Conservation (phyloP, 768 basidiomycete genomes). For the Russula sp. region DNA sequence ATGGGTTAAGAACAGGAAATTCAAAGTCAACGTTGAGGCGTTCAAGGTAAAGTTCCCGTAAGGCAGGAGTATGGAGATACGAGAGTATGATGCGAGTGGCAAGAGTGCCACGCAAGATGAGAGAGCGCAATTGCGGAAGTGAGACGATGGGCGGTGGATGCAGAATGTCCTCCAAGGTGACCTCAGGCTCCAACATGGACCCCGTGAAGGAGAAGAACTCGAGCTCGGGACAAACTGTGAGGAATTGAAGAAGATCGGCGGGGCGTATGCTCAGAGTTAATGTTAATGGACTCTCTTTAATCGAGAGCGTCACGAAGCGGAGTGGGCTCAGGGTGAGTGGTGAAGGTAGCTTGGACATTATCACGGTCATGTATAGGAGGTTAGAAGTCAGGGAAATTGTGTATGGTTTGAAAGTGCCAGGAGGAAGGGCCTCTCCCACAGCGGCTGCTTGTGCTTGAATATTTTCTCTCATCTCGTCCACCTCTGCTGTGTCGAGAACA, state of each 20-base stretch:
- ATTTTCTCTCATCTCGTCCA: slow-evolving; percentile 21
- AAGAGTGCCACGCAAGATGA: slow-evolving; percentile 58
- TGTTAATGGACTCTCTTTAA: slow-evolving; percentile 48
- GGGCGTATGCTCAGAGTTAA: slow-evolving; percentile 44
- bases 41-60: slow-evolving; percentile 59
- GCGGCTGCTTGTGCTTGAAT: slow-evolving; percentile 3
- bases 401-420: slow-evolving; percentile 24
- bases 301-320: slow-evolving; percentile 54
- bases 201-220: slow-evolving; percentile 58
- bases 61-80: slow-evolving; percentile 56
- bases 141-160: slow-evolving; percentile 42
- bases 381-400: slow-evolving; percentile 29
- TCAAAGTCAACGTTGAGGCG: slow-evolving; percentile 64
- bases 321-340: slow-evolving; percentile 46
- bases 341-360: slow-evolving; percentile 50
- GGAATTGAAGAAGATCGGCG: slow-evolving; percentile 54
- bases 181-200: slow-evolving; percentile 47
- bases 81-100: slow-evolving; percentile 64
- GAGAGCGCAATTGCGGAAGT: slow-evolving; percentile 57
- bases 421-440: slow-evolving; percentile 4
- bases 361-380: slow-evolving; percentile 45
- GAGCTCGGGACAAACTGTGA: slow-evolving; percentile 58
- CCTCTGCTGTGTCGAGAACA: slow-evolving; percentile 28
- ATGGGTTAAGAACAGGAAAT: slow-evolving; percentile 29
- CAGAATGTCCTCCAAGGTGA: slow-evolving; percentile 28